phyloP scores from a whole-genome alignment of 306 rosid genomes.

The Dryas alaskensis region DNA sequence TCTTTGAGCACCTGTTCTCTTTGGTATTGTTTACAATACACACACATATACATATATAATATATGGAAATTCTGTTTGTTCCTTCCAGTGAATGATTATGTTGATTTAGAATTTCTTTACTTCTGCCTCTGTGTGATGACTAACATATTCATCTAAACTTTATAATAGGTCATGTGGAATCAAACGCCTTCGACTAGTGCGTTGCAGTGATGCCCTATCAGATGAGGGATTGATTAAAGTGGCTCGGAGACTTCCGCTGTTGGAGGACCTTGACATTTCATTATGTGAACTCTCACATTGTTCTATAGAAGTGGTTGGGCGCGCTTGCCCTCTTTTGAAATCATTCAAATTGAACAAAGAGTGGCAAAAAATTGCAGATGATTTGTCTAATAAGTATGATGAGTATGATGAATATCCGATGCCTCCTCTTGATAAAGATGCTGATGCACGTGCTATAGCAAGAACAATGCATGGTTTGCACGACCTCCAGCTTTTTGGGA shows the following conservation, averaged over 20 bases:
- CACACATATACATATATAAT: too few relatives aligned
- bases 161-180: constrained; percentile 41
- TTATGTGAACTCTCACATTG: constrained; percentile 14
- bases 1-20: too few relatives aligned
- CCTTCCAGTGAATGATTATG: not conserved
- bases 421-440: not conserved
- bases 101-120: not conserved
- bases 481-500: constrained; percentile 53
- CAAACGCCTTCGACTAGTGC: constrained; percentile 33
- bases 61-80: too few relatives aligned
- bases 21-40: too few relatives aligned
- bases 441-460: constrained; percentile 53
- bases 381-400: too few relatives aligned
- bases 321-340: constrained; percentile 40
- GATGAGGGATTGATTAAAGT: constrained; percentile 38
- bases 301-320: constrained; percentile 42
- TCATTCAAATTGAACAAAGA: constrained; percentile 34
- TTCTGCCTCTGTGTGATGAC: not conserved
- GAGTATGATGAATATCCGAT: too few relatives aligned
- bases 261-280: constrained; percentile 56
- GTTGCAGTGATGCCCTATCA: constrained; percentile 29
- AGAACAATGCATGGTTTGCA: constrained; percentile 38
- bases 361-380: not conserved
- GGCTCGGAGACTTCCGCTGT: constrained; percentile 31
- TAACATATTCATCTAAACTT: not conserved